A percentile compares a stretch with the other conserved stretches of the same genome.
phyloP scores from a whole-genome alignment of 768 basidiomycete genomes.

The Boletus sensibilis region DNA sequence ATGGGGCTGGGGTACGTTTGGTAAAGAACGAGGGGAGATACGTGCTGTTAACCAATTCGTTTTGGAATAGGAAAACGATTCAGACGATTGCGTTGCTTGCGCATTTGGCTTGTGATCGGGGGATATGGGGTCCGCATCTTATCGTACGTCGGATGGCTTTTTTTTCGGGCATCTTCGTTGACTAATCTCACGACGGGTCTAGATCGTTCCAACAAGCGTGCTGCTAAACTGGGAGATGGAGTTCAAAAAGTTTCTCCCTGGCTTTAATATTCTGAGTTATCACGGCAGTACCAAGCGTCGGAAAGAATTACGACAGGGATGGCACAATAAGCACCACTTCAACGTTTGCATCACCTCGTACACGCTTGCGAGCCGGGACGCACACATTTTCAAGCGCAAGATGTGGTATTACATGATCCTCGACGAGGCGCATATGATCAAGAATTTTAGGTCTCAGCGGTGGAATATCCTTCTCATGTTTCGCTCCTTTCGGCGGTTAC shows the following conservation, averaged over 20 bases:
- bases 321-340: constrained; percentile 86
- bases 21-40: background rate
- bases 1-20: constrained; percentile 86
- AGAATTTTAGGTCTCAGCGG: constrained; percentile 91
- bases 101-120: constrained; percentile 85
- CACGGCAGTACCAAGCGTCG: constrained; percentile 88
- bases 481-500: constrained; percentile 77
- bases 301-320: constrained; percentile 86
- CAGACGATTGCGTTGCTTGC: constrained; percentile 95
- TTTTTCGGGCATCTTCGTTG: background rate
- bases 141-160: constrained; percentile 48
- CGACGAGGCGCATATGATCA: constrained; percentile 97
- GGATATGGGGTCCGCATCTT: constrained; percentile 91
- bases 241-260: constrained; percentile 93
- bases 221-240: constrained; percentile 97
- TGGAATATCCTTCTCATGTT: constrained; percentile 93
- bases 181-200: constrained; percentile 1
- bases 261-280: constrained; percentile 84
- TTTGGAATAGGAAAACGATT: constrained; percentile 74
- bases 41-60: background rate
- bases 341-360: constrained; percentile 96
- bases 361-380: constrained; percentile 86
- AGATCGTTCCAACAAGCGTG: constrained; percentile 91
- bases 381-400: constrained; percentile 89
- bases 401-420: constrained; percentile 96